Percentiles rank a stretch among this genome's conserved stretches.
Conservation (phyloP, 108 stramenopile genomes). For the Conticribra guillardii region DNA sequence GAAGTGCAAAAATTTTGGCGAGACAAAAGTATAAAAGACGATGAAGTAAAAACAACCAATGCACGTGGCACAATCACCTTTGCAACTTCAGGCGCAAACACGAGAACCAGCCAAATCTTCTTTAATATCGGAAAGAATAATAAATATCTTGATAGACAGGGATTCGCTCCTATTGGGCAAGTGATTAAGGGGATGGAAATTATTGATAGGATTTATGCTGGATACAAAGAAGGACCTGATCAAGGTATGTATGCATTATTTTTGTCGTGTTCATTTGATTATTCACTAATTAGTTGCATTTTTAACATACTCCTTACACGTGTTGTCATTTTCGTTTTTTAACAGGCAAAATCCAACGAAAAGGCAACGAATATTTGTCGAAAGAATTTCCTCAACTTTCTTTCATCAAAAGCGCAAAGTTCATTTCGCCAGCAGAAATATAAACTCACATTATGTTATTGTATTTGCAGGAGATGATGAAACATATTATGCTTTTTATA, state of each 20-base stretch:
- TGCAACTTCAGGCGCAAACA: conserved; percentile 55
- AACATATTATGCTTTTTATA: no score
- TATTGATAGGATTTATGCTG: conserved; percentile 43
- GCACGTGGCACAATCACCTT: conserved; percentile 51
- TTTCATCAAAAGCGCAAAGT: conserved; percentile 38
- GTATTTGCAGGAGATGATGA: no score
- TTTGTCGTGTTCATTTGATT: no score
- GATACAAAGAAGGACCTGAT: conserved; percentile 42
- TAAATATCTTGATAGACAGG: conserved; percentile 35
- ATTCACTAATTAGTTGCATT: no score
- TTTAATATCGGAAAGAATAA: conserved; percentile 54
- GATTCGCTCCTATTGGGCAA: conserved; percentile 52
- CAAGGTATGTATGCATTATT: conserved; percentile 22
- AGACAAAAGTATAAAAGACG: conserved; percentile 32
- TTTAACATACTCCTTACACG: background rate
- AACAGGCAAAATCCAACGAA: conserved; percentile 29
- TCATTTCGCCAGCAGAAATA: conserved; percentile 12
- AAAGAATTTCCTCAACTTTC: conserved; percentile 52
- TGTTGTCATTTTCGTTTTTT: background rate
- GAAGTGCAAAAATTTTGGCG: conserved; percentile 32
- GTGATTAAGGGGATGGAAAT: conserved; percentile 45
- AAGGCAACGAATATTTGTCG: conserved; percentile 49
- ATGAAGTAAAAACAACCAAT: conserved; percentile 49
- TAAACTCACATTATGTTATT: background rate
- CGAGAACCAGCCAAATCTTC: conserved; percentile 69